Conservation (phyloP, 495 filamentous ascomycete species). For the Aspergillus wentii region DNA sequence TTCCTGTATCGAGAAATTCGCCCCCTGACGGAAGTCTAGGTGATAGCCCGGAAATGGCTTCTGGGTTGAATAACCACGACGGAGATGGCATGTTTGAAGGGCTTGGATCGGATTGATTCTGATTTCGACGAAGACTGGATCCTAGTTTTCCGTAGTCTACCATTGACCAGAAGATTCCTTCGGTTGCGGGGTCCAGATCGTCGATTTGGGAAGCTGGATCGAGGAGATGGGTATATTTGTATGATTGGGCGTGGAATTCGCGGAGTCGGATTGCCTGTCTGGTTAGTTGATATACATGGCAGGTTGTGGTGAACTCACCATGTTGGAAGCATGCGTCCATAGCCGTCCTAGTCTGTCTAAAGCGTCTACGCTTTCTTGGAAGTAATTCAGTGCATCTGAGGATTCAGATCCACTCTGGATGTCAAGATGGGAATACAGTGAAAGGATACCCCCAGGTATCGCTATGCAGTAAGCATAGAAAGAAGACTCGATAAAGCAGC, state of each 20-base stretch:
- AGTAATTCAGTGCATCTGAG: constrained; percentile 9
- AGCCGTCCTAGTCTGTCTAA: constrained; percentile 12
- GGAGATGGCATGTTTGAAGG: no score
- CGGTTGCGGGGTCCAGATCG: constrained; percentile 11
- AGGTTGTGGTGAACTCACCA: constrained; percentile 8
- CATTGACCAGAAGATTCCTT: constrained; percentile 19
- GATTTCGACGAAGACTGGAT: constrained; percentile 2
- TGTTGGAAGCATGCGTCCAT: constrained; percentile 21
- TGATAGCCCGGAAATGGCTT: not conserved
- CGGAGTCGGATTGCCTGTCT: constrained; percentile 13
- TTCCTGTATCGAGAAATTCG: constrained; percentile 8
- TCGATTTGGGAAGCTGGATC: constrained; percentile 12
- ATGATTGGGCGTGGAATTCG: constrained; percentile 17
- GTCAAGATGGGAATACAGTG: constrained; percentile 10
- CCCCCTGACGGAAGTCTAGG: not conserved
- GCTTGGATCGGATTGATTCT: not conserved
- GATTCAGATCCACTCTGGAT: not conserved
- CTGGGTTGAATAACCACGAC: not conserved
- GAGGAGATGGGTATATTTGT: constrained; percentile 11
- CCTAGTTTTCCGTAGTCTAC: constrained; percentile 19
- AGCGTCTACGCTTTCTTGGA: constrained; percentile 10
- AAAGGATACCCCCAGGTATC: constrained; percentile 14
- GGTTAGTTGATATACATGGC: not conserved
- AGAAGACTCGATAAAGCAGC: constrained; percentile 15
- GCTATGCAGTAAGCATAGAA: constrained; percentile 19